Percentiles rank a stretch among this genome's conserved stretches.
phyloP scores from a whole-genome alignment of 2,329 filamentous ascomycete genomes.

The Curvularia verruculosa region DNA sequence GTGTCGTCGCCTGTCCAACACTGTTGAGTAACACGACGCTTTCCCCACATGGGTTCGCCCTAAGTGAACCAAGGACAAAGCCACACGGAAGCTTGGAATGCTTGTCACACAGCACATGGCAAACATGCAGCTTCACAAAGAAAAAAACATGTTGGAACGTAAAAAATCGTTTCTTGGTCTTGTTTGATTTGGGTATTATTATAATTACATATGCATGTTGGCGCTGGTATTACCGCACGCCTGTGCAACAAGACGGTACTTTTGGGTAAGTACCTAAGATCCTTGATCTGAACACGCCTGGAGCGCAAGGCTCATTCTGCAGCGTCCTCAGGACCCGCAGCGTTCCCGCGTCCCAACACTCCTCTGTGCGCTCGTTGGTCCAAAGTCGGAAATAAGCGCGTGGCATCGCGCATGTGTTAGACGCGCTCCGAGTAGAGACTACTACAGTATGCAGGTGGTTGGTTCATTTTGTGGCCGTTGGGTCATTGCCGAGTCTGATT shows the following conservation, averaged over 20 bases:
- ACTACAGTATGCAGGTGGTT: neutral
- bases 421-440: neutral
- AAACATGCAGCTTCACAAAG: neutral
- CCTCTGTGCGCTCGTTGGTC: conserved; percentile 18
- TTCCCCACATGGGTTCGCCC: conserved; percentile 12
- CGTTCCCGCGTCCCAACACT: conserved; percentile 4
- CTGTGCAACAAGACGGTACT: neutral
- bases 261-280: neutral
- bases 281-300: neutral
- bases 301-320: neutral
- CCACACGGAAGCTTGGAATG: neutral
- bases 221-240: neutral
- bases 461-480: neutral
- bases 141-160: neutral
- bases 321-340: neutral
- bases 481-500: neutral
- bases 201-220: neutral
- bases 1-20: conserved; percentile 17
- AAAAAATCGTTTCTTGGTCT: neutral
- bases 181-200: conserved; percentile 4
- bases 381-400: conserved; percentile 20
- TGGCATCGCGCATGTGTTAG: conserved; percentile 3
- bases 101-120: conserved; percentile 1
- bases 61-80: neutral
- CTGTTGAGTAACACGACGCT: conserved; percentile 8